Base-by-base conservation (phyloP, 2,329 filamentous ascomycete species). In the Ophiostoma angusticollis region DNA sequence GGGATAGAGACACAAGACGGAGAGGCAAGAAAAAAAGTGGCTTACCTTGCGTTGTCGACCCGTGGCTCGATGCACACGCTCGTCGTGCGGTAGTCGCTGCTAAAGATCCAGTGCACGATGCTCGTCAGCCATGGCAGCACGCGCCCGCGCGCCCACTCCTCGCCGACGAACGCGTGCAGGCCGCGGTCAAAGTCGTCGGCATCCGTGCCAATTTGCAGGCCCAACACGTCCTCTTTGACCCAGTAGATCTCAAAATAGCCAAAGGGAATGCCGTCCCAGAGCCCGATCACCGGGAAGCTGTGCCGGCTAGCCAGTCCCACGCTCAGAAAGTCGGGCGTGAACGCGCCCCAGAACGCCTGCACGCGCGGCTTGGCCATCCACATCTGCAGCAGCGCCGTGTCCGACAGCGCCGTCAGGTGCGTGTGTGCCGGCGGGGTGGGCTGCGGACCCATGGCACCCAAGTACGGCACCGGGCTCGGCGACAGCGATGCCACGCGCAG, bases 221-320 rank as follows among this genome's bases (percentile, higher is more conserved):
- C 85, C 1, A 98, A 57, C 0, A 67, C 63, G 53, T 96, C 91
- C 55, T 98, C 91, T 53, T 93, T 94, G 4, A 91, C 85, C 89
- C 91, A 98, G 62, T 98, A 98, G 24, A 98, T 72, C 63, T 98
- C 91, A 55, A 98, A 95, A 56, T 93, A 98, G 0, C 86, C 91
- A 61, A 96, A 98, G 0, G 89, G 89, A 44, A 89, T 80, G 9
- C 85, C 87, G 50, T 96, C 85, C 84, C 89, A 98, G 55, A 86
- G 79, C 1, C 84, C 91, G 44, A 96, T 89, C 0, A 80, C 85
- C 0, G 91, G 91, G 58, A 96, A 94, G 8, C 79, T 85, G 58
- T 95, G 81, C 14, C 69, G 67, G 16, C 70, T 77, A 11, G 67
- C 67, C 9, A 96, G 61, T 0, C 71, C 77, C 3, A 62, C 64